phyloP scores from a whole-genome alignment of 1,284 basidiomycete species.

The Mycocalia duriaeana region DNA sequence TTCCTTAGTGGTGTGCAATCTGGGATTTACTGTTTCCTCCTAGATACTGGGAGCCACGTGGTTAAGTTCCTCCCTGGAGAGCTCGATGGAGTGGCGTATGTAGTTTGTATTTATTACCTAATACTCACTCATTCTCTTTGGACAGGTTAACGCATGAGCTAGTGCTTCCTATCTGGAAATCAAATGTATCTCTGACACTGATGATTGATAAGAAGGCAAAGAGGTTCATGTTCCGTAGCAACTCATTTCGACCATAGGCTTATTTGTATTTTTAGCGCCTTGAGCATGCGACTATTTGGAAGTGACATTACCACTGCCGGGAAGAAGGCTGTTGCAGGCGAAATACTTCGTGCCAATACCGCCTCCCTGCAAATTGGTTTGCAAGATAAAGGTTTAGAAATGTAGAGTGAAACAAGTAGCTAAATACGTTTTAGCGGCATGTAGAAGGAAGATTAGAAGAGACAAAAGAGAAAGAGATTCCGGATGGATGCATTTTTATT shows the following conservation, averaged over 20 bases:
- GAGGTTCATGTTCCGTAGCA: constrained; percentile 42
- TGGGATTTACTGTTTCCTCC: constrained; percentile 4
- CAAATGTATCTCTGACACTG: constrained; percentile 75
- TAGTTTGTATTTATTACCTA: constrained; percentile 8
- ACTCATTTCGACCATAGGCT: background rate
- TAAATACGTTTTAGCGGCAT: too few relatives aligned
- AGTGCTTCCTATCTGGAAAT: constrained; percentile 87
- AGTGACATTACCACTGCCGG: constrained; percentile 64
- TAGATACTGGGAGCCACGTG: constrained; percentile 71
- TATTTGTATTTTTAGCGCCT: constrained; percentile 40
- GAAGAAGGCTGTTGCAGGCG: too few relatives aligned
- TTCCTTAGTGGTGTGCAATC: constrained; percentile 4
- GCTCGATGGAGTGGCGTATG: constrained; percentile 51
- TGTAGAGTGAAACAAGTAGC: too few relatives aligned
- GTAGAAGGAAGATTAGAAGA: too few relatives aligned
- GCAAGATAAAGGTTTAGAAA: too few relatives aligned
- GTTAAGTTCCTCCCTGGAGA: constrained; percentile 60
- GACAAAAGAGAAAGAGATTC: too few relatives aligned
- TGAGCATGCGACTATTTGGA: constrained; percentile 77
- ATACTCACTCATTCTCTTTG: constrained; percentile 6
- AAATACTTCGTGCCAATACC: too few relatives aligned
- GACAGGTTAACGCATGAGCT: constrained; percentile 70
- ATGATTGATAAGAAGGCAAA: constrained; percentile 96
- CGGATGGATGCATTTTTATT: too few relatives aligned
- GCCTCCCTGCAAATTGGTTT: too few relatives aligned